Conservation (phyloP, 768 basidiomycete genomes). For the Mrakia blollopis region DNA sequence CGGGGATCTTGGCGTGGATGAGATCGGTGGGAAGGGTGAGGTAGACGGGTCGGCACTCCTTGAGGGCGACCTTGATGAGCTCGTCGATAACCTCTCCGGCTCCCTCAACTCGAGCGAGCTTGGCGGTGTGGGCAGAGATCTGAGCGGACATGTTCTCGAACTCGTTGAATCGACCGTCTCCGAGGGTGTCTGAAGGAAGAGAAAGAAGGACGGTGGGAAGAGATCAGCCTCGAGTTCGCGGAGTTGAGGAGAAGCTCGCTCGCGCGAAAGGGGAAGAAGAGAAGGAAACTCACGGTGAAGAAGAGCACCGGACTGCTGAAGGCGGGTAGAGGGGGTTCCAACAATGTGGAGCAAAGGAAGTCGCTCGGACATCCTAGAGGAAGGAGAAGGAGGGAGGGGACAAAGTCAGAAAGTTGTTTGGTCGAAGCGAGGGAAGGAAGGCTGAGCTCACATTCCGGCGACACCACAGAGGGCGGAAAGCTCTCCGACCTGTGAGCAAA, state of each 20-base stretch:
- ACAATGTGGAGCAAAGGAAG: conserved; percentile 85
- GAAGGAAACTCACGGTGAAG: conserved; percentile 54
- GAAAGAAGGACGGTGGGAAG: not conserved
- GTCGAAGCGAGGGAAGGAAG: not conserved
- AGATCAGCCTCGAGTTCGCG: not conserved
- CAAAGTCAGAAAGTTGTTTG: not conserved
- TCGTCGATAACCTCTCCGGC: conserved; percentile 73
- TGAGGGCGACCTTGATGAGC: conserved; percentile 55
- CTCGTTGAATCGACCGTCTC: conserved; percentile 55
- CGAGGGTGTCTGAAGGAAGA: conserved; percentile 27
- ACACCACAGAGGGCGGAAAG: conserved; percentile 66
- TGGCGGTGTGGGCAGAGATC: conserved; percentile 65
- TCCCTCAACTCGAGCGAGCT: conserved; percentile 52
- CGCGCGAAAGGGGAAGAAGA: not conserved
- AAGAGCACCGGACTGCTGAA: conserved; percentile 63
- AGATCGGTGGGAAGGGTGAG: conserved; percentile 77
- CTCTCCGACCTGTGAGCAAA: conserved; percentile 58
- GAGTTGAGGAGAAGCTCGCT: not conserved
- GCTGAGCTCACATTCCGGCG: conserved; percentile 1
- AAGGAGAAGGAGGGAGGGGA: not conserved
- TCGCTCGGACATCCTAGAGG: conserved; percentile 63
- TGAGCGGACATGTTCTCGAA: conserved; percentile 71
- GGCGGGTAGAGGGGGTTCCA: conserved; percentile 68
- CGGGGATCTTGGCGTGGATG: conserved; percentile 62
- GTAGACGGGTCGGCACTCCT: conserved; percentile 64